Evolutionary conservation across 2,329 filamentous ascomycete species (phyloP).

Genomic region (Aureobasidium pullulans): DNA sequence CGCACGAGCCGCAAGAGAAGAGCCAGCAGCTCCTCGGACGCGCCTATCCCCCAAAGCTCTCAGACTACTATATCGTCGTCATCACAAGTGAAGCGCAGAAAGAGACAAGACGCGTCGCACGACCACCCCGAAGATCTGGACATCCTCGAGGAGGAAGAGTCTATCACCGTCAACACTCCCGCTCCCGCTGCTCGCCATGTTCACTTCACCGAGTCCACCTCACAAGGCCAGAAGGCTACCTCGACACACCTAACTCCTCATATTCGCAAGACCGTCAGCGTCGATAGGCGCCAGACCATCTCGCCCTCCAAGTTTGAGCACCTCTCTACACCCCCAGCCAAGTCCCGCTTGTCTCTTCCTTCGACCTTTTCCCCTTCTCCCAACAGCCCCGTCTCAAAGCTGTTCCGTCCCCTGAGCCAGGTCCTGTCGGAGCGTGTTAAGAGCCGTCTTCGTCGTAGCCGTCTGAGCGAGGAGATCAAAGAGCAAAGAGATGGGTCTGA

Average conservation of each 20-base stretch:
- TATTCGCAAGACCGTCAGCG: constrained; percentile 24
- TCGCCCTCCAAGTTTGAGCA: constrained; percentile 19
- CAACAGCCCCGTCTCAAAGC: constrained; percentile 18
- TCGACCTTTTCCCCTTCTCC: constrained; percentile 20
- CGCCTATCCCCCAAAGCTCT: constrained; percentile 4
- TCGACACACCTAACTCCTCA: constrained; percentile 28
- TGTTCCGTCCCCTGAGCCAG: constrained; percentile 25
- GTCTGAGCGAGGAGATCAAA: constrained; percentile 35
- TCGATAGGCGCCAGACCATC: constrained; percentile 24
- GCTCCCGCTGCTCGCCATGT: constrained; percentile 20
- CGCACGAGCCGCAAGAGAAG: constrained; percentile 15
- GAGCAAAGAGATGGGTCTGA: constrained; percentile 21
- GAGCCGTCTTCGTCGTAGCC: constrained; percentile 34
- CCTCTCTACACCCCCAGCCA: constrained; percentile 19
- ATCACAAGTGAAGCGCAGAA: constrained; percentile 15
- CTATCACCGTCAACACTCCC: constrained; percentile 11
- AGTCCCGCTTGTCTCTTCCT: constrained; percentile 27
- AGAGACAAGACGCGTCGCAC: constrained; percentile 13
- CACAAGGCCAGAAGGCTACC: constrained; percentile 19
- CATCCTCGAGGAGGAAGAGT: constrained; percentile 4
- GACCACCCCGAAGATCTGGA: constrained; percentile 9
- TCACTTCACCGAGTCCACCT: constrained; percentile 22
- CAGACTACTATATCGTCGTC: constrained; percentile 4
- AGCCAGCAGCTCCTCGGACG: constrained; percentile 15
- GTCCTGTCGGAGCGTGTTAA: constrained; percentile 27